Evolutionary conservation across 164 flowering plant genomes (phyloP).

Genomic region (Nymphaea thermarum): DNA sequence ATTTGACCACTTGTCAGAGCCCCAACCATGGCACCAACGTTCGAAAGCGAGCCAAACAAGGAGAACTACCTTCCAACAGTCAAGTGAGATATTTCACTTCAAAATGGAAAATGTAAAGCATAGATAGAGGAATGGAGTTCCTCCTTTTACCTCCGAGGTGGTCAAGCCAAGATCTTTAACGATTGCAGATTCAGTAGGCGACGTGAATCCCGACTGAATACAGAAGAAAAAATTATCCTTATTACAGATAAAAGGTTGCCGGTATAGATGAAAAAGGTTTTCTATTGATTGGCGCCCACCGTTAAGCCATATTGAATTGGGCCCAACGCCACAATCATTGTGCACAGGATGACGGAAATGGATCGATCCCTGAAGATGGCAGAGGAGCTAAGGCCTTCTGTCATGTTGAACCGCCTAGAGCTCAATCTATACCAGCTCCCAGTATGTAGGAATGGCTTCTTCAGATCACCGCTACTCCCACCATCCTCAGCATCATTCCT

Average conservation of each 20-base stretch:
- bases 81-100: neutral
- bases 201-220: constrained; percentile 47
- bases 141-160: constrained; percentile 34
- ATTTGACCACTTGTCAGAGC: constrained; percentile 67
- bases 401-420: constrained; percentile 45
- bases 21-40: constrained; percentile 78
- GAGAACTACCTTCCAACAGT: constrained; percentile 29
- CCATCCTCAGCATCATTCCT: too few relatives aligned
- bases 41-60: constrained; percentile 51
- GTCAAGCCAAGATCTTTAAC: constrained; percentile 38
- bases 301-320: constrained; percentile 94
- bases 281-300: constrained; percentile 13
- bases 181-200: constrained; percentile 54
- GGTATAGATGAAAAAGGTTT: too few relatives aligned
- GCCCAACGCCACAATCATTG: constrained; percentile 74
- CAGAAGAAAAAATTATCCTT: neutral
- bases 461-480: neutral
- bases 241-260: too few relatives aligned
- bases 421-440: constrained; percentile 72
- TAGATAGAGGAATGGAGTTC: neutral
- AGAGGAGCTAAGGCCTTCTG: constrained; percentile 19
- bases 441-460: constrained; percentile 56
- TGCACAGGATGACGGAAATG: constrained; percentile 66
- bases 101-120: neutral
- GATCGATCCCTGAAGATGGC: constrained; percentile 53